Percentiles rank a stretch among this genome's conserved stretches.
phyloP scores from a whole-genome alignment of 2,329 filamentous ascomycete genomes.

The Aspergillus sojae region DNA sequence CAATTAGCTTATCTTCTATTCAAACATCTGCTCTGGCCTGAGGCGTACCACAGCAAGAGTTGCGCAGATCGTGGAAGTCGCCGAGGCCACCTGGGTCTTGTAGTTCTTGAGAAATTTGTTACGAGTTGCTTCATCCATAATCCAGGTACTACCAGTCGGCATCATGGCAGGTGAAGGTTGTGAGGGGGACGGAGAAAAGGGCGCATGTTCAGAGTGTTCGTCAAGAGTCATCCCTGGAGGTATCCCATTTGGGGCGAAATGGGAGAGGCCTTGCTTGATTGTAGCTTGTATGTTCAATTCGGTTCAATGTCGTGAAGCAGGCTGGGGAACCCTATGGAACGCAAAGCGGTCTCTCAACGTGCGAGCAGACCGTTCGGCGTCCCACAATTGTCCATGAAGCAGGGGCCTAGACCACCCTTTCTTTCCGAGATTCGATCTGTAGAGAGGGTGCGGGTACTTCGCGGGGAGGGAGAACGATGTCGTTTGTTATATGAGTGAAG shows the following conservation, averaged over 20 bases:
- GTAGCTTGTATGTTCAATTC: conserved; percentile 17
- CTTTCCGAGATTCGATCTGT: neutral
- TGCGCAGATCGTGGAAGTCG: conserved; percentile 47
- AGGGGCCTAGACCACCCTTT: conserved; percentile 22
- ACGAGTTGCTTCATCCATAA: conserved; percentile 43
- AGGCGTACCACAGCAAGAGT: conserved; percentile 49
- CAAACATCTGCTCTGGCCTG: neutral
- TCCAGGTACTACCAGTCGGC: conserved; percentile 36
- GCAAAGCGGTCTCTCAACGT: conserved; percentile 54
- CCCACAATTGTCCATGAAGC: conserved; percentile 51
- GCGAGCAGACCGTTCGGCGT: conserved; percentile 54
- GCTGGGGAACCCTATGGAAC: conserved; percentile 55
- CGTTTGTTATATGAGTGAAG: conserved; percentile 1
- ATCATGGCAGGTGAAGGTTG: conserved; percentile 37
- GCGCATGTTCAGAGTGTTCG: conserved; percentile 45
- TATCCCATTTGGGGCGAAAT: conserved; percentile 33
- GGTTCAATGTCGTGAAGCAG: conserved; percentile 25
- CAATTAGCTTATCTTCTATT: conserved; percentile 16
- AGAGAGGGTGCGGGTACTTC: neutral
- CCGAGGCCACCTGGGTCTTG: conserved; percentile 50
- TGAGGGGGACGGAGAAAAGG: conserved; percentile 36
- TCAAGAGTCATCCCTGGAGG: conserved; percentile 41
- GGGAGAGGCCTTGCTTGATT: conserved; percentile 16
- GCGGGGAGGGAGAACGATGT: neutral
- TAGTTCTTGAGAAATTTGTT: conserved; percentile 50